Percentiles rank a stretch among this genome's conserved stretches.
These are phyloP conservation scores for Ceratobasidium sp. DNA, from an alignment of 1,284 basidiomycete species.

Conservation along the genomic window DNA sequence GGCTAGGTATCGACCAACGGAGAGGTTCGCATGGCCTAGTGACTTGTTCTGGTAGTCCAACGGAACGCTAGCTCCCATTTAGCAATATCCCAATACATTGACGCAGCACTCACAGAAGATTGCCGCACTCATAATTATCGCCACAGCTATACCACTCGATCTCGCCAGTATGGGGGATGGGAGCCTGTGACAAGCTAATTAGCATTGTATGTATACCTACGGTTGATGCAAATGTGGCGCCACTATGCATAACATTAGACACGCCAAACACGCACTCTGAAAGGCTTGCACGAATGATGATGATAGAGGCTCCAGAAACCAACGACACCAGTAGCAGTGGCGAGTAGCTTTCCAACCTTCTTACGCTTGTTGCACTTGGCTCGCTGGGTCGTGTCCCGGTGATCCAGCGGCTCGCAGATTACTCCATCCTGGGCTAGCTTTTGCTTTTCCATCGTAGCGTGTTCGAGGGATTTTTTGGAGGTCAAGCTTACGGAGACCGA, in stretches of 20 bases:
- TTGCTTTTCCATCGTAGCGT: background rate
- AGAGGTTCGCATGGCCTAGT: conserved; percentile 22
- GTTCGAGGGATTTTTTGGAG: too few species aligned
- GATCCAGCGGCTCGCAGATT: background rate
- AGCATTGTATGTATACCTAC: too few species aligned
- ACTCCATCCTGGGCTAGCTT: background rate
- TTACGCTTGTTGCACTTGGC: background rate
- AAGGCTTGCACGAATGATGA: background rate
- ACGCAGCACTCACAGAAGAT: conserved; percentile 30
- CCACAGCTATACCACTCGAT: conserved; percentile 33
- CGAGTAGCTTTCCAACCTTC: background rate
- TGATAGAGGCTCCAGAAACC: background rate
- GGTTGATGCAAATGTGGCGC: background rate
- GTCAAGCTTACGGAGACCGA: too few species aligned
- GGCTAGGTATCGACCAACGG: conserved; percentile 38
- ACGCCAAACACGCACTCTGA: background rate
- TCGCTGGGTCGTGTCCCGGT: background rate
- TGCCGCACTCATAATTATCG: conserved; percentile 34
- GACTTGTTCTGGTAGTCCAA: conserved; percentile 36
- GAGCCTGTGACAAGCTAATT: background rate
- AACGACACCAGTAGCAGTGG: background rate
- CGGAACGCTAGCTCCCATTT: conserved; percentile 26
- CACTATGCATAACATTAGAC: background rate
- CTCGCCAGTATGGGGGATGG: conserved; percentile 6
- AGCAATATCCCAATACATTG: background rate